phyloP scores from a whole-genome alignment of 371 early-diverging fungal genomes.

The Rhizomucor pusillus region DNA sequence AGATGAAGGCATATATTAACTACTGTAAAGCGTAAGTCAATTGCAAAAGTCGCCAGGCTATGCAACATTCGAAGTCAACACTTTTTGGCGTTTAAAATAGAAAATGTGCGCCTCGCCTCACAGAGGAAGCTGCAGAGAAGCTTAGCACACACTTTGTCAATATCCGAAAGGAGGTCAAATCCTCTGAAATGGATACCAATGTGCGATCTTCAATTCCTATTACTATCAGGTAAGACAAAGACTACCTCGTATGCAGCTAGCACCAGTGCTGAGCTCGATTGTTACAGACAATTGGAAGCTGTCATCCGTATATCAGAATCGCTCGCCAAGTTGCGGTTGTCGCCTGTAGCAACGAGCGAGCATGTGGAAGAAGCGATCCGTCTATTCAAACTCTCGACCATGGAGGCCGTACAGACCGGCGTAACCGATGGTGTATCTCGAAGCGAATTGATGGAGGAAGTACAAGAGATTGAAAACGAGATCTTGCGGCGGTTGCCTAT shows the following conservation, averaged over 20 bases:
- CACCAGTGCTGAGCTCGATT: too few species aligned
- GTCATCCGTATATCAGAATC: constrained; percentile 99
- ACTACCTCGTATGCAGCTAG: not conserved
- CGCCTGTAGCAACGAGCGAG: constrained; percentile 79
- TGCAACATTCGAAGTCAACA: not conserved
- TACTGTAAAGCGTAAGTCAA: constrained; percentile 85
- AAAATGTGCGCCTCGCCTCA: constrained; percentile 93
- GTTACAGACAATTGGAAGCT: constrained; percentile 94
- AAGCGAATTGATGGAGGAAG: constrained; percentile 68
- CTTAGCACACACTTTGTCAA: constrained; percentile 94
- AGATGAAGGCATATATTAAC: constrained; percentile 92
- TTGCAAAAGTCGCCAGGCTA: not conserved
- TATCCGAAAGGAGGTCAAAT: constrained; percentile 87
- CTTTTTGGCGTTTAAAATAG: constrained; percentile 12
- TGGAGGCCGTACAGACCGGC: constrained; percentile 93
- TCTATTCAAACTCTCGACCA: constrained; percentile 97
- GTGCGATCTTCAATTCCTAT: constrained; percentile 95
- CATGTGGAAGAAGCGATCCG: constrained; percentile 99
- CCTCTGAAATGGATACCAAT: constrained; percentile 71
- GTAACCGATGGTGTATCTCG: constrained; percentile 78
- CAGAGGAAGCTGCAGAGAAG: constrained; percentile 84
- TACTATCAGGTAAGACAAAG: constrained; percentile 77
- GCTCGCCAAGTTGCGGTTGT: constrained; percentile 96
- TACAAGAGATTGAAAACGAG: constrained; percentile 77
- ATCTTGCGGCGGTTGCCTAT: constrained; percentile 86